These are phyloP conservation scores for Eucalyptus paniculata DNA, from an alignment of 345 rosid species.

Conservation along the genomic window DNA sequence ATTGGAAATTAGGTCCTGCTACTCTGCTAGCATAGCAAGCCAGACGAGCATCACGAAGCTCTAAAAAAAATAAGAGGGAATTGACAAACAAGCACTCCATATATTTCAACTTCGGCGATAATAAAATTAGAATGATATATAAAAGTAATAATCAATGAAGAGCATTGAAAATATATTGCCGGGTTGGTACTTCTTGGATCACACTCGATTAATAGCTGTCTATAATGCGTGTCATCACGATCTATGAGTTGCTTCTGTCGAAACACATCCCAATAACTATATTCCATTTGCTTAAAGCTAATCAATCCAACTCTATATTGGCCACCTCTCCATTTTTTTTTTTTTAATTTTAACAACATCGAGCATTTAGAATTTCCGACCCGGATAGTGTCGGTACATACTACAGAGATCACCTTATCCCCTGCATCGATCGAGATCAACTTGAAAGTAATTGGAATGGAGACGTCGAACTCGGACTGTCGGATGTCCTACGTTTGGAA, in stretches of 20 bases:
- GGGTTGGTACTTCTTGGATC: too few relatives aligned
- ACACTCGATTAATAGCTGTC: background rate
- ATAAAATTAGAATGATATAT: too few relatives aligned
- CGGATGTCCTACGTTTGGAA: background rate
- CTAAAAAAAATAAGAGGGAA: background rate
- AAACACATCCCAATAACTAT: background rate
- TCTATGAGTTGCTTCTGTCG: rapidly evolving
- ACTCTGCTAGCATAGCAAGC: background rate
- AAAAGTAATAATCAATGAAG: background rate
- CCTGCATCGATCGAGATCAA: background rate
- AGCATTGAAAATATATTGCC: too few relatives aligned
- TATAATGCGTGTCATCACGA: rapidly evolving
- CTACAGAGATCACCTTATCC: background rate
- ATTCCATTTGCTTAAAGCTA: background rate
- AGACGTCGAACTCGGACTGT: background rate
- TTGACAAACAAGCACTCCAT: too few relatives aligned
- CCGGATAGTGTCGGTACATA: rapidly evolving
- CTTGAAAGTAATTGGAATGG: background rate
- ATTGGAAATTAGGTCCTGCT: background rate
- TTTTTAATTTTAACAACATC: background rate
- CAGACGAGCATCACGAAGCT: background rate
- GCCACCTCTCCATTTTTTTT: background rate
- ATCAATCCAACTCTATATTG: rapidly evolving
- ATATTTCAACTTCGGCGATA: too few relatives aligned
- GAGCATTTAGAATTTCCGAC: rapidly evolving